A percentile compares a stretch with the other conserved stretches of the same genome.
phyloP scores from a whole-genome alignment of 2,329 filamentous ascomycete species.

The Triangularia verruculosa region DNA sequence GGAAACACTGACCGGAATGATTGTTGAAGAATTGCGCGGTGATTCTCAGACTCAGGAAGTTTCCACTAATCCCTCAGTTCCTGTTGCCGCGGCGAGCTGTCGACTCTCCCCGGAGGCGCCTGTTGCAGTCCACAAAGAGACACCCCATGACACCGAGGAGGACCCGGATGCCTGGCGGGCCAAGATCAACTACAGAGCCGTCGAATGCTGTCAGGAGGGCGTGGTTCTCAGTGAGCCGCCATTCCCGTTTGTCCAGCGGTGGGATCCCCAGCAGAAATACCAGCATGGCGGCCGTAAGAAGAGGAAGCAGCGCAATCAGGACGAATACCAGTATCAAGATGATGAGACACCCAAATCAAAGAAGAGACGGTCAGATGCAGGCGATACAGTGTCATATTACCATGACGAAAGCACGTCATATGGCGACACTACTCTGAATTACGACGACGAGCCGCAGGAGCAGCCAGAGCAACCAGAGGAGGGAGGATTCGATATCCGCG shows the following conservation, averaged over 20 bases:
- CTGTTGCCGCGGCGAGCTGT: neutral
- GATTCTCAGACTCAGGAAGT: neutral
- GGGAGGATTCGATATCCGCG: slow-evolving; percentile 31
- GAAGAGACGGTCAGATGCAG: slow-evolving; percentile 45
- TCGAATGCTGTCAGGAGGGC: slow-evolving; percentile 76
- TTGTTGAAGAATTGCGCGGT: neutral
- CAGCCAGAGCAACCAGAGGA: slow-evolving; percentile 30
- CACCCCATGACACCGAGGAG: slow-evolving; percentile 31
- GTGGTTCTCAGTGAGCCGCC: slow-evolving; percentile 71
- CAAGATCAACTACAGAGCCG: slow-evolving; percentile 71
- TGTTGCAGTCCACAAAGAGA: neutral
- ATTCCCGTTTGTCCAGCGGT: slow-evolving; percentile 86
- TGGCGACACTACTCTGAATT: slow-evolving; percentile 42
- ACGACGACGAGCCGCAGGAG: slow-evolving; percentile 36
- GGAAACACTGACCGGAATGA: neutral
- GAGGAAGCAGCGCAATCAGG: slow-evolving; percentile 41
- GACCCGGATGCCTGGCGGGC: slow-evolving; percentile 67
- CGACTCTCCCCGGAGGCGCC: neutral
- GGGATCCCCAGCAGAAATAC: slow-evolving; percentile 72
- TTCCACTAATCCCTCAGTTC: neutral
- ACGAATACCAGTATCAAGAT: slow-evolving; percentile 43
- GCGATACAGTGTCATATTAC: slow-evolving; percentile 38
- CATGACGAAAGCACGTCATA: slow-evolving; percentile 41
- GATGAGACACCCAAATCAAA: slow-evolving; percentile 37
- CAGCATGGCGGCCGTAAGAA: slow-evolving; percentile 47